A percentile compares a stretch with the other conserved stretches of the same genome.
Conservation (phyloP, 108 stramenopile genomes). For the Pseudonitzschia multiseries region DNA sequence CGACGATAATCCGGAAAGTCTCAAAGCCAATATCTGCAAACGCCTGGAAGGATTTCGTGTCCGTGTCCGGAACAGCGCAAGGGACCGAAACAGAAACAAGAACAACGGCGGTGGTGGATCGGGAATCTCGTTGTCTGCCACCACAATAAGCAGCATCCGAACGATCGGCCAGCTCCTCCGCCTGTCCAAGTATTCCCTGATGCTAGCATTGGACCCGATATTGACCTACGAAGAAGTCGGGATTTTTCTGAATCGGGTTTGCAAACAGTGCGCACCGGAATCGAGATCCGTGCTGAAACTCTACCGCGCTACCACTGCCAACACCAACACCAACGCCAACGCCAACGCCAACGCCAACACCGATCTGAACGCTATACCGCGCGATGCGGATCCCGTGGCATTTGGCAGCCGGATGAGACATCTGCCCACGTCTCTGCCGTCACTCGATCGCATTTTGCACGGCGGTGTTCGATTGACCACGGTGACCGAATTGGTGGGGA, state of each 20-base stretch:
- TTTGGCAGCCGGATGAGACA: constrained; percentile 28
- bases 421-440: constrained; percentile 56
- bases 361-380: not conserved
- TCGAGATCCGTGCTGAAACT: constrained; percentile 41
- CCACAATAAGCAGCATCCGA: constrained; percentile 22
- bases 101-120: not conserved
- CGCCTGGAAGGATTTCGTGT: not conserved
- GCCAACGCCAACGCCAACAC: not conserved
- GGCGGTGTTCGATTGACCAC: constrained; percentile 70
- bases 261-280: constrained; percentile 38
- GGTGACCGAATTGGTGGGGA: constrained; percentile 74
- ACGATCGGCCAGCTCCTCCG: constrained; percentile 65
- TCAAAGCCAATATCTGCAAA: constrained; percentile 20
- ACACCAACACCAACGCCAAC: not conserved
- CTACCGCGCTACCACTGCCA: constrained; percentile 14
- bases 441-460: constrained; percentile 46
- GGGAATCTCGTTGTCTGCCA: not conserved
- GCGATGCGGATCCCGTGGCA: not conserved
- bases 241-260: constrained; percentile 42
- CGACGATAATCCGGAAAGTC: constrained; percentile 14
- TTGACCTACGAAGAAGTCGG: constrained; percentile 66
- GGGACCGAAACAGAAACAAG: constrained; percentile 3
- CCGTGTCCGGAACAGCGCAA: not conserved
- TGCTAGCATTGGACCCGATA: constrained; percentile 69
- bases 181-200: constrained; percentile 38